A percentile compares a stretch with the other conserved stretches of the same genome.
These are phyloP conservation scores for Cladophialophora bantiana DNA, from an alignment of 2,329 filamentous ascomycete species.

Conservation along the genomic window DNA sequence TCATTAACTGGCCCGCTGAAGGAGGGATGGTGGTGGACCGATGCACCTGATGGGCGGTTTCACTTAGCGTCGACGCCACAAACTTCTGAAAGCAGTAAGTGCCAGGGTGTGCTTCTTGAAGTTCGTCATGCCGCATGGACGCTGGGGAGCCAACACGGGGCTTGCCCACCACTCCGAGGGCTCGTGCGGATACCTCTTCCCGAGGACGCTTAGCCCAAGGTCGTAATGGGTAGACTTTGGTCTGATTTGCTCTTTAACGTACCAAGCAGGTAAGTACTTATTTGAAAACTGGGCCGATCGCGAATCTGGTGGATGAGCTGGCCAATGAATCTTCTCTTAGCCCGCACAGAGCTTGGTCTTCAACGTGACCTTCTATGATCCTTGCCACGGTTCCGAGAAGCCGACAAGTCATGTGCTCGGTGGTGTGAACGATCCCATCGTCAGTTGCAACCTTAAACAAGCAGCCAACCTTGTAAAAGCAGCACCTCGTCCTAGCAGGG, in stretches of 20 bases:
- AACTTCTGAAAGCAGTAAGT: constrained; percentile 18
- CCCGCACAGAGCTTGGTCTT: background rate
- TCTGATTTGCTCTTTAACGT: constrained; percentile 20
- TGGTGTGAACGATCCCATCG: background rate
- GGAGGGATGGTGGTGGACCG: background rate
- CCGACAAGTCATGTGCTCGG: background rate
- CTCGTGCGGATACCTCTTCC: constrained; percentile 15
- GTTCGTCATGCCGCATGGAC: constrained; percentile 17
- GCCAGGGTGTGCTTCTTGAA: constrained; percentile 7
- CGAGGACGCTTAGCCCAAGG: constrained; percentile 2
- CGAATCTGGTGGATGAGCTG: constrained; percentile 22
- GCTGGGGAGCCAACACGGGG: constrained; percentile 1
- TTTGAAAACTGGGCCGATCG: constrained; percentile 2
- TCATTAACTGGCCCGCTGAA: background rate
- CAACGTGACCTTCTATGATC: background rate
- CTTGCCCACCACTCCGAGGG: background rate
- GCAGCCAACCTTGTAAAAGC: background rate
- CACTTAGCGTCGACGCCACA: constrained; percentile 18
- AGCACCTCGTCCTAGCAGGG: background rate
- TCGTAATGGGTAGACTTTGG: constrained; percentile 20
- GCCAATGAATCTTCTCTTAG: constrained; percentile 9
- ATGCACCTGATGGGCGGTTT: background rate
- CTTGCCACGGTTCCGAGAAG: background rate
- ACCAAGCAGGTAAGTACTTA: too few species aligned
- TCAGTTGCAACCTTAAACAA: background rate